phyloP scores from a whole-genome alignment of 495 filamentous ascomycete genomes.

The Hypoxylon fragiforme region DNA sequence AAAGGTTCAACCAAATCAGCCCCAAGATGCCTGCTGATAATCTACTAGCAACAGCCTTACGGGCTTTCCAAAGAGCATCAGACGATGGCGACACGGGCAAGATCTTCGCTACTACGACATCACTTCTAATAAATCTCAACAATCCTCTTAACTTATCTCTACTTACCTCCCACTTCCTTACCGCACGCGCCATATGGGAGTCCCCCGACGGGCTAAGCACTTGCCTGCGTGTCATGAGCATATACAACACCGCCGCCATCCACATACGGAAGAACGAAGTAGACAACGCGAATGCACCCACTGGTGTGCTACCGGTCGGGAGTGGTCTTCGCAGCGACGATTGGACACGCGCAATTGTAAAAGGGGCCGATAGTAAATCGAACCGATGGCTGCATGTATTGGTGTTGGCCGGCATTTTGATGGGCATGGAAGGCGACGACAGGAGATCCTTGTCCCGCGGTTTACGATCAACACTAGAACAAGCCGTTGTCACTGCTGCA shows the following conservation, averaged over 20 bases:
- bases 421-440: constrained; percentile 76
- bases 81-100: constrained; percentile 53
- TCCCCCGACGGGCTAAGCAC: constrained; percentile 70
- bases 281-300: constrained; percentile 52
- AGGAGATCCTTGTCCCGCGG: constrained; percentile 61
- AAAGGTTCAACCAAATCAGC: no score
- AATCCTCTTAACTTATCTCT: constrained; percentile 92
- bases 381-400: constrained; percentile 87
- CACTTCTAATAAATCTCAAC: constrained; percentile 77
- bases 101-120: constrained; percentile 78
- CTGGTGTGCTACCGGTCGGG: constrained; percentile 43
- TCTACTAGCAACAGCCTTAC: constrained; percentile 54
- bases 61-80: constrained; percentile 53
- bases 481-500: constrained; percentile 73
- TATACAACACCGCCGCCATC: constrained; percentile 83
- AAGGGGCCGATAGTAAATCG: constrained; percentile 81
- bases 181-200: constrained; percentile 84
- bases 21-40: constrained; percentile 56
- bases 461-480: constrained; percentile 73
- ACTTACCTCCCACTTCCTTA: constrained; percentile 86
- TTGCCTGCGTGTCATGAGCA: constrained; percentile 75
- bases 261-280: constrained; percentile 60
- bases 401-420: constrained; percentile 76
- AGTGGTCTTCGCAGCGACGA: constrained; percentile 64
- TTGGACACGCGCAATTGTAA: constrained; percentile 82